Evolutionary conservation across 495 filamentous ascomycete species (phyloP).

Genomic region (Geoglossum glabrum): DNA sequence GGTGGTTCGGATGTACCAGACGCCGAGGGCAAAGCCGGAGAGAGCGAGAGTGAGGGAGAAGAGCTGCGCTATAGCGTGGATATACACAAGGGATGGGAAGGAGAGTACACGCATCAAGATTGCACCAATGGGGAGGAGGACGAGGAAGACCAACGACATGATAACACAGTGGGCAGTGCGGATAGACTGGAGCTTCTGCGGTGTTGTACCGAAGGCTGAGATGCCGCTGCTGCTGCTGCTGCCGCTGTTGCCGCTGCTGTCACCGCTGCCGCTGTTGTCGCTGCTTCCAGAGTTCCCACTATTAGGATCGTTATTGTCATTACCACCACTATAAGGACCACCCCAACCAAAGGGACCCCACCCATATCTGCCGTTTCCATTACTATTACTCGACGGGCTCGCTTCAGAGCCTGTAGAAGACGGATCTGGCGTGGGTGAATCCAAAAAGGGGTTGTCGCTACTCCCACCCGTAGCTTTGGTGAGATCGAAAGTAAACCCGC

Average conservation of each 20-base stretch:
- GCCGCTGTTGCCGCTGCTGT: constrained; percentile 3
- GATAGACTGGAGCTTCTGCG: constrained; percentile 1
- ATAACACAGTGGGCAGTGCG: constrained; percentile 23
- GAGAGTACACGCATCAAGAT: constrained; percentile 32
- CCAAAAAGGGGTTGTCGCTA: constrained; percentile 40
- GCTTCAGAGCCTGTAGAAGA: constrained; percentile 1
- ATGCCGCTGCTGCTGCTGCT: constrained; percentile 9
- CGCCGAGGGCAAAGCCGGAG: constrained; percentile 40
- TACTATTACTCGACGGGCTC: neutral
- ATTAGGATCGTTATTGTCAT: neutral
- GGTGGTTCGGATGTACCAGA: constrained; percentile 25
- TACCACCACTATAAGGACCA: neutral
- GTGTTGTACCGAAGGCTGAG: constrained; percentile 7
- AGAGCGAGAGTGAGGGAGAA: constrained; percentile 34
- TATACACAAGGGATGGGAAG: constrained; percentile 11
- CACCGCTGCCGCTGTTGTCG: neutral
- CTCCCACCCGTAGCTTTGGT: constrained; percentile 29
- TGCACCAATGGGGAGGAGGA: constrained; percentile 36
- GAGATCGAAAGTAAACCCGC: constrained; percentile 35
- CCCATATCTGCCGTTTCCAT: neutral
- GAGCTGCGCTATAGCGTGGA: constrained; percentile 40
- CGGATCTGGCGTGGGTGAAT: neutral
- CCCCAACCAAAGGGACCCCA: neutral
- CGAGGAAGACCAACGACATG: constrained; percentile 34
- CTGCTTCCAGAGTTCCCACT: neutral